A percentile compares a stretch with the other conserved stretches of the same genome.
phyloP scores from a whole-genome alignment of 768 basidiomycete species.

The Podaxis sp. region DNA sequence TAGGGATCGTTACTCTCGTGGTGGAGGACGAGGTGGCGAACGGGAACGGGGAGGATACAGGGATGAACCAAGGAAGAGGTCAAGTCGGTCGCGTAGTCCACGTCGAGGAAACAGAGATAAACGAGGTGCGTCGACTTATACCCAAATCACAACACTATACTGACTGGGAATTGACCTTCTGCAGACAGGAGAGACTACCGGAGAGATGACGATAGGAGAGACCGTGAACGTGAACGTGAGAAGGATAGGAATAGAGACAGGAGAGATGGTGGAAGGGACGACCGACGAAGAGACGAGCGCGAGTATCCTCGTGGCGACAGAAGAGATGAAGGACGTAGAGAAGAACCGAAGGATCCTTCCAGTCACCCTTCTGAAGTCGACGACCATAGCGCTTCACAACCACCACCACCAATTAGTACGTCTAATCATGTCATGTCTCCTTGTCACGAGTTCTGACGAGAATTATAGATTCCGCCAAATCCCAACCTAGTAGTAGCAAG shows the following conservation, averaged over 20 bases:
- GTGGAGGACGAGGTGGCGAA: constrained; percentile 26
- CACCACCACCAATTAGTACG: neutral
- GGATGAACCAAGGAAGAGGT: constrained; percentile 40
- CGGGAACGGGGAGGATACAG: constrained; percentile 31
- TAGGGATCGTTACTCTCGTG: constrained; percentile 34
- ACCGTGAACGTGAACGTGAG: constrained; percentile 25
- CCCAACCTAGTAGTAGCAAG: constrained; percentile 17
- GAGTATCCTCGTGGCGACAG: constrained; percentile 24
- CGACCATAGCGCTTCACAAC: constrained; percentile 21
- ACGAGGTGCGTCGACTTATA: neutral
- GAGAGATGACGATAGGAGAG: constrained; percentile 12
- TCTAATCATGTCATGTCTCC: neutral
- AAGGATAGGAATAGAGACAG: constrained; percentile 31
- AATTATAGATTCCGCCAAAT: neutral
- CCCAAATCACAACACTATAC: neutral
- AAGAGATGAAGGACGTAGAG: constrained; percentile 27
- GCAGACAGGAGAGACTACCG: constrained; percentile 7
- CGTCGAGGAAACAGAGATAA: constrained; percentile 23
- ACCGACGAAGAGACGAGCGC: constrained; percentile 30
- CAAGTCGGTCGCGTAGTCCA: constrained; percentile 48
- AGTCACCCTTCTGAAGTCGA: constrained; percentile 32
- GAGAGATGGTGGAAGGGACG: constrained; percentile 35
- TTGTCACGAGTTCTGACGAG: neutral
- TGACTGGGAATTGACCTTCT: neutral
- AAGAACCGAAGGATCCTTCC: constrained; percentile 30